Percentiles rank a stretch among this genome's conserved stretches.
These are phyloP conservation scores for Bertia moriformis DNA, from an alignment of 2,329 filamentous ascomycete species.

Conservation along the genomic window DNA sequence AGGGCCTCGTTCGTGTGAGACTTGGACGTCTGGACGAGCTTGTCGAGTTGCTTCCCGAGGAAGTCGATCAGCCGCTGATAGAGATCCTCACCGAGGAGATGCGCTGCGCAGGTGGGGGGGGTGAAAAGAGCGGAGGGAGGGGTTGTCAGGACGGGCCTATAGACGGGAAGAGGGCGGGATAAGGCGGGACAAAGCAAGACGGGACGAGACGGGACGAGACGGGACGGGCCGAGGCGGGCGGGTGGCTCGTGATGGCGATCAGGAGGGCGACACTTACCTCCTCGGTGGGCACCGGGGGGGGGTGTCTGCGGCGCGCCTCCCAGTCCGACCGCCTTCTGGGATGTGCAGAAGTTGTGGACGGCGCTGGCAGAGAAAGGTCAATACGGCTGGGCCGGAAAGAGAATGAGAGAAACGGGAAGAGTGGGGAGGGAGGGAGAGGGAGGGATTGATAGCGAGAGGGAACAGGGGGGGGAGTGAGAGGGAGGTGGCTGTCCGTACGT, in stretches of 20 bases:
- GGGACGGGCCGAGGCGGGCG: too few relatives aligned
- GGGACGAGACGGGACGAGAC: too few relatives aligned
- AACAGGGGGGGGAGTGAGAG: slow-evolving; percentile 4
- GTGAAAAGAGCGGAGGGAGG: slow-evolving; percentile 2
- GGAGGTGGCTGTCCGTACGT: too few relatives aligned
- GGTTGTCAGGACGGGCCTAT: slow-evolving; percentile 4
- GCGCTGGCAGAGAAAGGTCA: too few relatives aligned
- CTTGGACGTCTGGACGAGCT: slow-evolving; percentile 58
- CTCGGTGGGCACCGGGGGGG: slow-evolving; percentile 38
- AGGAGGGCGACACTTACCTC: too few relatives aligned
- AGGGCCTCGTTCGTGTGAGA: slow-evolving; percentile 79
- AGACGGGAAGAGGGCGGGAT: too few relatives aligned
- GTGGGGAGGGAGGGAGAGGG: slow-evolving; percentile 1
- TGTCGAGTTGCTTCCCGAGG: slow-evolving; percentile 63
- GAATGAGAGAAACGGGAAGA: too few relatives aligned
- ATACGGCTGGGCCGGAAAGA: too few relatives aligned
- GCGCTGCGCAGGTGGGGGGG: slow-evolving; percentile 44
- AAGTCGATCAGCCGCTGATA: slow-evolving; percentile 86
- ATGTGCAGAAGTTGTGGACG: slow-evolving; percentile 98
- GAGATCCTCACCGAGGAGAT: slow-evolving; percentile 86
- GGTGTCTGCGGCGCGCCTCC: slow-evolving; percentile 11
- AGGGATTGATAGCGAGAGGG: not conserved
- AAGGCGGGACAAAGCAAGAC: too few relatives aligned
- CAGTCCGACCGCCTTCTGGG: slow-evolving; percentile 67
- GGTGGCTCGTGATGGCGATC: too few relatives aligned